A percentile compares a stretch with the other conserved stretches of the same genome.
Conservation (phyloP, 192 early-diverging fungal species). For the Phlyctochytrium arcticum region DNA sequence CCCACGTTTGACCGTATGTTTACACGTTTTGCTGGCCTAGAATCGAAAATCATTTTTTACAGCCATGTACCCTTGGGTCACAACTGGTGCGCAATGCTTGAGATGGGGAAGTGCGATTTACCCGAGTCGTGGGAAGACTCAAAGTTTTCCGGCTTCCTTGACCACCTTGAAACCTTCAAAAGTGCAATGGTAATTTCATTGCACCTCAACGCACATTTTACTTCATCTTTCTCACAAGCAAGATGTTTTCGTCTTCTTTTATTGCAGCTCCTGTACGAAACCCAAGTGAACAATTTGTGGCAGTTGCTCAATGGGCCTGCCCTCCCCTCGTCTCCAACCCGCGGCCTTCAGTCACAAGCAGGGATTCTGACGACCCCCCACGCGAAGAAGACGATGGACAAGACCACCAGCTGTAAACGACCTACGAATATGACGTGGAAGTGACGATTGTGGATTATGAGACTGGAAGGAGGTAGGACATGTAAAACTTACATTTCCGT, state of each 20-base stretch:
- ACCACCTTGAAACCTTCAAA: not conserved
- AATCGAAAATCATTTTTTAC: not conserved
- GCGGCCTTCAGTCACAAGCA: too few species aligned
- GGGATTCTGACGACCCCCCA: not conserved
- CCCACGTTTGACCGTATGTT: too few species aligned
- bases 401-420: not conserved
- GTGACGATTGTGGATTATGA: too few species aligned
- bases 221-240: not conserved
- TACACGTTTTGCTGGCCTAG: too few species aligned
- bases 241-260: not conserved
- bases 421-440: not conserved
- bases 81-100: not conserved
- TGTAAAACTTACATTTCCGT: too few species aligned
- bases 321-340: too few species aligned
- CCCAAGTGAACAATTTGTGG: not conserved
- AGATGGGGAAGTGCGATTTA: not conserved
- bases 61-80: not conserved
- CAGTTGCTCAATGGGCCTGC: too few species aligned
- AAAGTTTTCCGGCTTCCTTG: not conserved
- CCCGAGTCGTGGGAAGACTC: not conserved
- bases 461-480: too few species aligned
- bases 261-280: not conserved
- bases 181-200: not conserved
- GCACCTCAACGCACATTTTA: too few species aligned
- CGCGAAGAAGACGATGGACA: not conserved